Conservation (phyloP, 2,329 filamentous ascomycete genomes). For the Penicillium sp. region DNA sequence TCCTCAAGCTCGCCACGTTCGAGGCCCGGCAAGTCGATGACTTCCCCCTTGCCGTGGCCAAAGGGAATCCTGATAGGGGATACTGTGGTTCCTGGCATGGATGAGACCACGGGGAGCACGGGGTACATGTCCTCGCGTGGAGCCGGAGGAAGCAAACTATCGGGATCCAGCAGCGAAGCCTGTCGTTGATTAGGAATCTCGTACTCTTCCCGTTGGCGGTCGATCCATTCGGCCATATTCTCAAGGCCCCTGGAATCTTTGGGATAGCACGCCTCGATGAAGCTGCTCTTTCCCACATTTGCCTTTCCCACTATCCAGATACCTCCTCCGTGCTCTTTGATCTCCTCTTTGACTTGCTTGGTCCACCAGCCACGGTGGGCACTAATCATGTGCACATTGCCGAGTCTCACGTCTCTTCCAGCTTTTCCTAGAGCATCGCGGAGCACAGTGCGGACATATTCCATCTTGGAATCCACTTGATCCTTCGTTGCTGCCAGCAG, state of each 20-base stretch:
- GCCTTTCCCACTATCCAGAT: slow-evolving; percentile 98
- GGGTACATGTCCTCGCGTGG: slow-evolving; percentile 75
- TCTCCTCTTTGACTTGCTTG: slow-evolving; percentile 77
- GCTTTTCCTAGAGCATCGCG: slow-evolving; percentile 71
- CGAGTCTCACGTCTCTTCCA: slow-evolving; percentile 73
- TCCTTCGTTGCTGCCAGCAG: slow-evolving; percentile 80
- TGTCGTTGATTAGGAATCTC: slow-evolving; percentile 16
- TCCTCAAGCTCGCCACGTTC: slow-evolving; percentile 71
- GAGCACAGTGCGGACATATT: slow-evolving; percentile 76
- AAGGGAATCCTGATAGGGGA: slow-evolving; percentile 93
- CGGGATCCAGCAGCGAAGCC: slow-evolving; percentile 26
- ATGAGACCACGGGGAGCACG: slow-evolving; percentile 80
- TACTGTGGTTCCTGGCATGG: slow-evolving; percentile 88
- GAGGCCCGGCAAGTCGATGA: slow-evolving; percentile 90
- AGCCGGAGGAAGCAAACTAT: slow-evolving; percentile 71
- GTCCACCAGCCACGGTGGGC: slow-evolving; percentile 91
- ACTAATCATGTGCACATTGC: slow-evolving; percentile 85
- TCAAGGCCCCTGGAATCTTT: slow-evolving; percentile 60
- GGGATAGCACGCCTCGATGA: slow-evolving; percentile 86
- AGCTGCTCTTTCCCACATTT: slow-evolving; percentile 93
- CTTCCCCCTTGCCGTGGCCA: slow-evolving; percentile 79
- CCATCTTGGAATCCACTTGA: slow-evolving; percentile 83
- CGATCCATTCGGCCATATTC: slow-evolving; percentile 38
- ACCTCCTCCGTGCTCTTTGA: slow-evolving; percentile 79
- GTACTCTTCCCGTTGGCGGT: slow-evolving; percentile 28